Percentiles rank a stretch among this genome's conserved stretches.
Conservation (phyloP, 2,329 filamentous ascomycete genomes). For the Colletotrichum camelliae region DNA sequence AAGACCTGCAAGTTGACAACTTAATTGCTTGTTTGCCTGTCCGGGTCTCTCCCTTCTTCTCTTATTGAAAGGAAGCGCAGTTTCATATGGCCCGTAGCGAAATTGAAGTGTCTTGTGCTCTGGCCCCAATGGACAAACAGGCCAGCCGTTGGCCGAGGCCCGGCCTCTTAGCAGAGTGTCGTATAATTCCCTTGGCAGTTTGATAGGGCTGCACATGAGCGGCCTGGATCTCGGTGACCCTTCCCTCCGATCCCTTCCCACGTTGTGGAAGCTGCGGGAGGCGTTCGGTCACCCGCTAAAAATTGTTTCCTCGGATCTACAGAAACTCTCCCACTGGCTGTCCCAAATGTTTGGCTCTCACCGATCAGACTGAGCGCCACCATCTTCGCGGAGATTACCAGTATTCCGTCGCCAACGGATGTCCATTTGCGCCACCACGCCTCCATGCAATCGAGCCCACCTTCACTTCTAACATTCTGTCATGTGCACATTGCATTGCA, state of each 20-base stretch:
- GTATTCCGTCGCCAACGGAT: no score
- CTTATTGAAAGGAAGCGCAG: neutral
- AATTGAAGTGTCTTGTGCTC: neutral
- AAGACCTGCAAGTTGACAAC: neutral
- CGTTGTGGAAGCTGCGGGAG: neutral
- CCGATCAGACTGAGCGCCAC: neutral
- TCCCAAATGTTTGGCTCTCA: neutral
- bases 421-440: neutral
- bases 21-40: neutral
- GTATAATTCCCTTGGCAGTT: neutral
- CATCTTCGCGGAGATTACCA: no score
- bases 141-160: neutral
- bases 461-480: neutral
- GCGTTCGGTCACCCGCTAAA: neutral
- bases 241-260: neutral
- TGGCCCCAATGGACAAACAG: neutral
- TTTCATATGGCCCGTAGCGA: neutral
- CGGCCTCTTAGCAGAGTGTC: neutral
- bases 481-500: neutral
- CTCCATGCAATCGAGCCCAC: neutral
- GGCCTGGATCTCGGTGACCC: neutral
- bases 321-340: neutral
- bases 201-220: neutral
- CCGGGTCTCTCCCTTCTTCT: no score
- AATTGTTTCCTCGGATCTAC: neutral